Base-by-base conservation (phyloP, 2,329 filamentous ascomycete species). In the Orbilia blumenaviensis region DNA sequence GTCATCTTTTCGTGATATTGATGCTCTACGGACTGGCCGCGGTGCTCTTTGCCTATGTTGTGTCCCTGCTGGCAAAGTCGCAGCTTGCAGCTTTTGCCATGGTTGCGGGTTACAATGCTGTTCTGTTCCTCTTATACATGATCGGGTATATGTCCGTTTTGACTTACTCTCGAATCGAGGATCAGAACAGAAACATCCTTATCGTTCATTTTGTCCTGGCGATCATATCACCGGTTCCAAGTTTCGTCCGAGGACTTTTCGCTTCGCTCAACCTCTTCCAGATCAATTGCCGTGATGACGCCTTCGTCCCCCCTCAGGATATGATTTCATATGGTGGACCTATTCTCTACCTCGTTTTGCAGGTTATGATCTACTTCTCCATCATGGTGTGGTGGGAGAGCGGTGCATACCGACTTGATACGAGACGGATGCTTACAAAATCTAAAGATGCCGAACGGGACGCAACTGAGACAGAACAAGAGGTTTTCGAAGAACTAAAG, bases 31-130 rank as follows among this genome's bases (percentile, higher is more conserved):
- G 93, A 0, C 83, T 97, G 4, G 89, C 91, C 0, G 91, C 93
- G 0, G 92, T 88, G 2, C 84, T 96, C 2, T 85, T 94, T 61
- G 88, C 91, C 1, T 97, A 97, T 82, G 85, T 94, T 38, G 86
- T 96, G 44, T 96, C 93, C 0, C 87, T 97, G 0, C 91, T 93
- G 80, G 88, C 90, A 34, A 88, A 87, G 58, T 93, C 91, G 32
- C 93, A 96, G 82, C 86, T 97, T 4, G 90, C 91, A 3, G 89
- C 93, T 0, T 97, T 95, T 81, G 94, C 93, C 0, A 91, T 94
- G 81, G 89, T 92, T 1, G 91, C 92, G 0, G 91, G 90, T 16
- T 87, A 89, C 14, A 92, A 96, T 82, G 91, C 90, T 6, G 84
- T 91, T 9, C 83, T 90, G 78, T 92, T 93, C 80, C 83, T 93